Base-by-base conservation (phyloP, 306 rosid genomes). In the Ormosia emarginata region DNA sequence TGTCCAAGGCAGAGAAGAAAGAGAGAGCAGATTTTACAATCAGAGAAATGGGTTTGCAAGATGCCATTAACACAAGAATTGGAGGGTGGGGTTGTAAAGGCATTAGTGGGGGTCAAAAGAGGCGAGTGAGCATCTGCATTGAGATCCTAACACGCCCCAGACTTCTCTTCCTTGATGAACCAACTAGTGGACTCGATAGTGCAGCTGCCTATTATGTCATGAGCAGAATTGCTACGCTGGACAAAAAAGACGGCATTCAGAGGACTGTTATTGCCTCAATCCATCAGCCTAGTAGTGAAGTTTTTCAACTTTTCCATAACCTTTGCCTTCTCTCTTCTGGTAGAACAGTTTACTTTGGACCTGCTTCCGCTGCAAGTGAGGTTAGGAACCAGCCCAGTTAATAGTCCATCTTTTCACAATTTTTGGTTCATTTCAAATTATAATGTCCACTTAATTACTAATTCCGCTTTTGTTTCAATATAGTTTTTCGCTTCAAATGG, bases 151-250 rank as follows among this genome's bases (percentile, higher is more conserved):
- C 88, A 29, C 85, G 85, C 7, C 90, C 88, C 0, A 72, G 13
- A 2, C 90, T 87, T 75, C 74, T 87, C 2, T 87, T 87, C 47
- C 90, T 87, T 44, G 90, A 87, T 77, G 90, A 87, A 66, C 90
- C 88, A 41, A 85, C 90, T 0, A 87, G 90, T 72, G 95, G 95
- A 17, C 83, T 93, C 4, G 97, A 93, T 14, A 93, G 97, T 65
- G 97, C 97, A 7, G 95, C 97, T 10, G 91, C 97, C 7, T 90
- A 85, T 30, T 90, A 89, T 69, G 95, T 93, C 6, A 91, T 93
- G 91, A 91, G 77, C 50, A 81, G 91, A 83, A 90, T 93, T 2
- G 89, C 94, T 1, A 44, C 74, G 34, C 69, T 83, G 3, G 84
- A 77, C 12, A 52, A 81, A 49, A 80, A 24, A 50, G 90, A 80